Evolutionary conservation across 1,284 basidiomycete genomes (phyloP).

Genomic region (Ganoderma multipileum): DNA sequence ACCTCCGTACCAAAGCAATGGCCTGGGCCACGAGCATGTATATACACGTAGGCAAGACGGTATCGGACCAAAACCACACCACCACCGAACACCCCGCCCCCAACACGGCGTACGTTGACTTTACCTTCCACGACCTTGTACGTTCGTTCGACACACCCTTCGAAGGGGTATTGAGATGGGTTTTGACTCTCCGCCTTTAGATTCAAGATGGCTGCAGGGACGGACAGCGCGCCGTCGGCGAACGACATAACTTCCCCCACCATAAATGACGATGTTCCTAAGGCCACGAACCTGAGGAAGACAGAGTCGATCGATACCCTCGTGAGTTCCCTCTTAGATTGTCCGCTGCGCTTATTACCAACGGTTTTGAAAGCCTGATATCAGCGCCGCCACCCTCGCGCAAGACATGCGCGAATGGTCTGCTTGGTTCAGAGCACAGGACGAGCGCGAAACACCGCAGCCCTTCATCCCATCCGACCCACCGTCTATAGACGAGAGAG

Average conservation of each 20-base stretch:
- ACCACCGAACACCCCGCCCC: background rate
- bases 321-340: background rate
- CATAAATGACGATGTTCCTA: background rate
- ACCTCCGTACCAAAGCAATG: no score
- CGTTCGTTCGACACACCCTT: background rate
- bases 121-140: background rate
- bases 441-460: background rate
- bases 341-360: background rate
- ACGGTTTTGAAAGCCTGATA: background rate
- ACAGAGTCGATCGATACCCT: background rate
- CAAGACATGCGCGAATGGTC: background rate
- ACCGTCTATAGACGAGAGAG: background rate
- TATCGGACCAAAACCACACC: background rate
- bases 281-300: background rate
- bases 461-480: background rate
- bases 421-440: background rate
- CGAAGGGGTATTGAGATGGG: background rate
- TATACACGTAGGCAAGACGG: background rate
- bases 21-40: no score
- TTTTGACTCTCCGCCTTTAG: background rate
- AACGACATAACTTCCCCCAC: background rate
- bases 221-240: background rate
- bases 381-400: background rate
- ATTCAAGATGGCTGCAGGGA: background rate
- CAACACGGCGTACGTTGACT: background rate